phyloP scores from a whole-genome alignment of 106 monocot species.

The Vanilla planifolia region DNA sequence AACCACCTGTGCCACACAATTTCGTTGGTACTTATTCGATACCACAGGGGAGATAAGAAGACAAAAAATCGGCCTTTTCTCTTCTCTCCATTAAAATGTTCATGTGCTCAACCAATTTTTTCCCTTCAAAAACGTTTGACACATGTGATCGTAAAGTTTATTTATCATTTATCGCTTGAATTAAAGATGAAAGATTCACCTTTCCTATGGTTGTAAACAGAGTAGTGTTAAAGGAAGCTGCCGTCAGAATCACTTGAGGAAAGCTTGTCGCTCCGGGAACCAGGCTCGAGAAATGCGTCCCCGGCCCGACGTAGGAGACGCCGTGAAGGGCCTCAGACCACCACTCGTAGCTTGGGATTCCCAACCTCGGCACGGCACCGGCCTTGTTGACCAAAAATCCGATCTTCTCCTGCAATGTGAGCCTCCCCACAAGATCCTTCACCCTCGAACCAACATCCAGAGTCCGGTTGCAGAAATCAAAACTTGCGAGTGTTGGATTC shows the following conservation, averaged over 20 bases:
- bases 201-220: slow-evolving; percentile 68
- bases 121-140: too few relatives aligned
- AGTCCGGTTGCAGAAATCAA: slow-evolving; percentile 49
- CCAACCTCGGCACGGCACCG: slow-evolving; percentile 39
- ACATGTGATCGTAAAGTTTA: too few relatives aligned
- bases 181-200: slow-evolving; percentile 23
- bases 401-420: slow-evolving; percentile 57
- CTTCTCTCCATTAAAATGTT: too few relatives aligned
- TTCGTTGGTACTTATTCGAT: too few relatives aligned
- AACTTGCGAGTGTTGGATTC: slow-evolving; percentile 21
- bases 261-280: slow-evolving; percentile 73
- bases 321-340: slow-evolving; percentile 87
- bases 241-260: slow-evolving; percentile 63
- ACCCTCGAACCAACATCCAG: slow-evolving; percentile 18
- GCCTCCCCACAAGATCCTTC: slow-evolving; percentile 40
- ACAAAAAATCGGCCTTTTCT: too few relatives aligned
- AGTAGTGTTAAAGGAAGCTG: slow-evolving; percentile 60
- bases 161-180: too few relatives aligned
- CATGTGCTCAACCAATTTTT: too few relatives aligned
- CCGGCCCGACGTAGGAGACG: slow-evolving; percentile 62
- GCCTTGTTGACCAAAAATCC: slow-evolving; percentile 53
- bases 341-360: slow-evolving; percentile 72
- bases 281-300: slow-evolving; percentile 44
- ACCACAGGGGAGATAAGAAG: too few relatives aligned
- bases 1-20: slow-evolving; percentile 81